phyloP scores from a whole-genome alignment of 495 filamentous ascomycete genomes.

The Aspergillus mulundensis region DNA sequence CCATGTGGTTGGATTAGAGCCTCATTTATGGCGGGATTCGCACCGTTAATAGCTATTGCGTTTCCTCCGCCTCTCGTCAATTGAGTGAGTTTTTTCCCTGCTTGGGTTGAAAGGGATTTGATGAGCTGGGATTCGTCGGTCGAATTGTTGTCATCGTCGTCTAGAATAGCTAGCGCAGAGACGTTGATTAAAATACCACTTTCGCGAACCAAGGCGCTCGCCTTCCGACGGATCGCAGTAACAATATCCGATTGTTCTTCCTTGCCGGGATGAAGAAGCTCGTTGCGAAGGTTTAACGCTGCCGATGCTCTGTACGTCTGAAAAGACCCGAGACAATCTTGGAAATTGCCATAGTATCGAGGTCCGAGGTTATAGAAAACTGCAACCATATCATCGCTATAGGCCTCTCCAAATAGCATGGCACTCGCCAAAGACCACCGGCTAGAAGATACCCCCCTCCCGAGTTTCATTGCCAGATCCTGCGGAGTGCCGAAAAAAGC shows the following conservation, averaged over 20 bases:
- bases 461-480: conserved; percentile 78
- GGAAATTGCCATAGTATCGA: conserved; percentile 90
- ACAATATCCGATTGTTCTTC: conserved; percentile 91
- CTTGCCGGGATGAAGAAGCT: conserved; percentile 84
- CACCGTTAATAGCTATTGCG: conserved; percentile 81
- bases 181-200: conserved; percentile 80
- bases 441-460: conserved; percentile 68
- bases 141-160: conserved; percentile 63
- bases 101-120: conserved; percentile 69
- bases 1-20: conserved; percentile 74
- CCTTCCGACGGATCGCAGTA: conserved; percentile 77
- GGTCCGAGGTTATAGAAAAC: conserved; percentile 87
- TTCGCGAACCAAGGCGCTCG: conserved; percentile 76
- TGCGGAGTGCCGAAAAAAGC: conserved; percentile 92
- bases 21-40: conserved; percentile 84
- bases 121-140: conserved; percentile 71
- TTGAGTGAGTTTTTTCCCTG: conserved; percentile 67
- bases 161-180: conserved; percentile 70
- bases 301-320: conserved; percentile 97
- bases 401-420: conserved; percentile 79
- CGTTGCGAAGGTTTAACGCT: conserved; percentile 82
- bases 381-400: conserved; percentile 88
- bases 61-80: conserved; percentile 69
- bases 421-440: conserved; percentile 86
- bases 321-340: conserved; percentile 92